These are phyloP conservation scores for Trichoderma reesei DNA, from an alignment of 495 filamentous ascomycete species.

Conservation along the genomic window DNA sequence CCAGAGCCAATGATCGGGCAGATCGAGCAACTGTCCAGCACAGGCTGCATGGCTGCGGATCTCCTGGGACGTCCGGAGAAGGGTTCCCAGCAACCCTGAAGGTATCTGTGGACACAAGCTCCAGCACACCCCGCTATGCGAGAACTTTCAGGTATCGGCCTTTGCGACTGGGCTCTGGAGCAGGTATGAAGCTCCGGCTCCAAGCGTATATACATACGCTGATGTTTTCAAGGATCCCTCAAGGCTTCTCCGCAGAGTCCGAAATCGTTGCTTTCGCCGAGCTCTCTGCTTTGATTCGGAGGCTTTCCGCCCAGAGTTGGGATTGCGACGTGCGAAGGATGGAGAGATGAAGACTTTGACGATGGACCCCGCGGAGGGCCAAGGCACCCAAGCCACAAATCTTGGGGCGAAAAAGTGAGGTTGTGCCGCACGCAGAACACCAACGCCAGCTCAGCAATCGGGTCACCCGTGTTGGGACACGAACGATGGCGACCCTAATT, in stretches of 20 bases:
- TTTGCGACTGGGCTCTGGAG: too few relatives aligned
- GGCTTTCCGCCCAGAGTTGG: background rate
- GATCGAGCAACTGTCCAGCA: background rate
- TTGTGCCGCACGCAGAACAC: background rate
- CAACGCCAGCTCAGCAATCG: background rate
- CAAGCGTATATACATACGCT: too few relatives aligned
- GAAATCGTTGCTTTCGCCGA: too few relatives aligned
- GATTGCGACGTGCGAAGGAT: background rate
- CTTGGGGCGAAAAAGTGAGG: background rate
- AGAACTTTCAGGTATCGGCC: too few relatives aligned
- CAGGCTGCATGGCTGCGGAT: slow-evolving; percentile 1
- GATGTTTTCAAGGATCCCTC: too few relatives aligned
- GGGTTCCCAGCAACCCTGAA: background rate
- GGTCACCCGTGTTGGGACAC: background rate
- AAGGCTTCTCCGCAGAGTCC: too few relatives aligned
- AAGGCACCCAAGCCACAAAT: background rate
- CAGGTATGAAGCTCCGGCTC: too few relatives aligned
- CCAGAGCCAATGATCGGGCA: background rate
- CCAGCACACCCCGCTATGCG: too few relatives aligned
- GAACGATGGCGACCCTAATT: too few relatives aligned
- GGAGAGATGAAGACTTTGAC: too few relatives aligned
- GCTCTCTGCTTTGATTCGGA: too few relatives aligned
- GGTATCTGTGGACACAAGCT: background rate
- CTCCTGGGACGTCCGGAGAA: slow-evolving; percentile 1
- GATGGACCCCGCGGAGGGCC: too few relatives aligned